These are phyloP conservation scores for Dioscorea dumetorum DNA, from an alignment of 106 monocot genomes.

Conservation along the genomic window DNA sequence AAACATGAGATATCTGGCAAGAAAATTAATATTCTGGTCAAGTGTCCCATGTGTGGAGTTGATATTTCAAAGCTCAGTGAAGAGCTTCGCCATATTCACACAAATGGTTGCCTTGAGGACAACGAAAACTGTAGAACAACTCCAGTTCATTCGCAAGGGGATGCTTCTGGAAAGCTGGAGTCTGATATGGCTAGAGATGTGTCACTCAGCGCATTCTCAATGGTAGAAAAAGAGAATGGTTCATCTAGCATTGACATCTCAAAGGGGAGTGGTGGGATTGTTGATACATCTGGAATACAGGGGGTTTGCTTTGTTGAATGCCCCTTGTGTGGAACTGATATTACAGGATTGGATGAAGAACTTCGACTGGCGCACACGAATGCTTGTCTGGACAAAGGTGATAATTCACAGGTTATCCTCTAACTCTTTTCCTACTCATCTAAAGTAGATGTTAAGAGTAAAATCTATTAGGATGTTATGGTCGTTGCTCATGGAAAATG, in stretches of 20 bases:
- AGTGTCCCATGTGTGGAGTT: conserved; percentile 1
- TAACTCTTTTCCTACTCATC: too few species aligned
- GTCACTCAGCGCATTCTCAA: conserved; percentile 44
- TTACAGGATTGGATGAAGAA: conserved; percentile 63
- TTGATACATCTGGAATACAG: background rate
- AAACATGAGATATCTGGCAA: background rate
- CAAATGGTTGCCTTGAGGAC: conserved; percentile 3
- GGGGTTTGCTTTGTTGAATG: conserved; percentile 43
- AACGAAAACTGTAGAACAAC: background rate
- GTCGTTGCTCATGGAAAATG: too few species aligned
- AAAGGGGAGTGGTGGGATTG: conserved; percentile 5
- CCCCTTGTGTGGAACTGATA: conserved; percentile 75
- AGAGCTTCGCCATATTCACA: conserved; percentile 4
- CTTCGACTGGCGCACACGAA: conserved; percentile 61
- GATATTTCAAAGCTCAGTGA: conserved; percentile 1
- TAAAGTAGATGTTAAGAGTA: too few species aligned
- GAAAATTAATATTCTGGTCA: background rate
- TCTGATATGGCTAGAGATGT: conserved; percentile 37
- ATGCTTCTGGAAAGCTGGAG: conserved; percentile 23
- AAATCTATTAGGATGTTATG: too few species aligned
- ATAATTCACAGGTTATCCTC: conserved; percentile 29
- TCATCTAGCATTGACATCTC: background rate
- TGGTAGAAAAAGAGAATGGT: conserved; percentile 18
- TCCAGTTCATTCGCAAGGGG: background rate
- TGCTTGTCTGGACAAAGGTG: conserved; percentile 70